Conservation (phyloP, 768 basidiomycete genomes). For the Xerocomellus amylosporus region DNA sequence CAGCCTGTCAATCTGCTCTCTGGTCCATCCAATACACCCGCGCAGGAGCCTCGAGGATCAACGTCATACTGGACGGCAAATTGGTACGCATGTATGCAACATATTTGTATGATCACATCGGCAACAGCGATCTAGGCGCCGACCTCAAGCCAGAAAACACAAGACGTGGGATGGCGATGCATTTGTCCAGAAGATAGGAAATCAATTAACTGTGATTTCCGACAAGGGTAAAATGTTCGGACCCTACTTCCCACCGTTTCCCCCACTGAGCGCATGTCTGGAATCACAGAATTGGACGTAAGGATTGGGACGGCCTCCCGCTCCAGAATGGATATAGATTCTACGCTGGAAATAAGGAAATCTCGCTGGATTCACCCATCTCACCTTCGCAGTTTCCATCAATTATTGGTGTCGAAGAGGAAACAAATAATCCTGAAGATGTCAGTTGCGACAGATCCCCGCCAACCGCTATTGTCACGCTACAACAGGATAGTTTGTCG, state of each 20-base stretch:
- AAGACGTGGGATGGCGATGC: constrained; percentile 87
- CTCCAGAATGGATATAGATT: constrained; percentile 41
- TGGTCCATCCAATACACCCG: constrained; percentile 7
- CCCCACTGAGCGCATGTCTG: constrained; percentile 4
- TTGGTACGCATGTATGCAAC: constrained; percentile 49
- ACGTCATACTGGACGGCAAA: constrained; percentile 63
- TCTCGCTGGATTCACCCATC: constrained; percentile 57
- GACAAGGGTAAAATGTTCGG: constrained; percentile 68
- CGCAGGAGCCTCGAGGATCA: constrained; percentile 10
- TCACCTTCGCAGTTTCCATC: constrained; percentile 50
- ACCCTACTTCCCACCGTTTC: neutral
- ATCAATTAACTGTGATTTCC: constrained; percentile 58
- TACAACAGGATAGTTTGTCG: constrained; percentile 2
- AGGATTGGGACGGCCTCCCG: constrained; percentile 54
- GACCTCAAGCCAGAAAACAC: constrained; percentile 68
- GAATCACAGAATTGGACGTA: constrained; percentile 55
- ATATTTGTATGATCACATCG: neutral
- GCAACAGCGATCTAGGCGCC: constrained; percentile 51
- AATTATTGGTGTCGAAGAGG: constrained; percentile 34
- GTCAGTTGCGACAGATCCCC: constrained; percentile 8
- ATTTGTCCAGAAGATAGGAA: constrained; percentile 50
- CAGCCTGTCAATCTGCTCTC: constrained; percentile 40
- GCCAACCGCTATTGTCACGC: constrained; percentile 11
- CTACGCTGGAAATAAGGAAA: constrained; percentile 56
- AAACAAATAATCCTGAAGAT: constrained; percentile 22